Base-by-base conservation (phyloP, 208 protist species). In the Wallacemonas sp. region DNA sequence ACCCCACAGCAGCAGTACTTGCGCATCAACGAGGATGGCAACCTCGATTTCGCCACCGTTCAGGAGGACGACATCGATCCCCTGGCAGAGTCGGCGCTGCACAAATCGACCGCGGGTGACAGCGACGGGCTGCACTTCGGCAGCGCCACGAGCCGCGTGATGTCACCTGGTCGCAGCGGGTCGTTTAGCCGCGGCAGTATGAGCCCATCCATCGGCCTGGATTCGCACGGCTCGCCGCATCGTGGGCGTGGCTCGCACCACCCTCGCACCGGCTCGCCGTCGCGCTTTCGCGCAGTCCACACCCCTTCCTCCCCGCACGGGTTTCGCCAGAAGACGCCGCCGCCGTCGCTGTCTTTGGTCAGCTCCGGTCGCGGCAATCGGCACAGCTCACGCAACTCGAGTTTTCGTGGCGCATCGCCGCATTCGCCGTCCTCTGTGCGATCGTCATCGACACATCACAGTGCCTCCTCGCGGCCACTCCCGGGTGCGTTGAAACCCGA, bases 1-100 rank as follows among this genome's bases (percentile, higher is more conserved):
- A 60, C 74, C 12, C 70, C 81, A 21, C 61, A 69, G 34, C 82
- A 89, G 61, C 88, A 94, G 73, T 92, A 83, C 61, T 65, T 94
- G 33, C 83, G 88, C 44, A 90, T 94, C 72, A 94, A 91, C 65
- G 80, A 87, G 17, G 76, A 86, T 32, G 88, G 88, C 33, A 89
- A 80, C 65, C 74, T 94, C n/a, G 88, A 94, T 48, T 76, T 90
- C 58, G 85, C 83, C 41, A 65, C 71, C 44, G 65, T 85, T 2
- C 72, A 69, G 1, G 88, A 90, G 23, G 82, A 94, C 6, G 88
- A 94, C 61, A 27, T 74, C 41, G 84, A 85, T 39, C 43, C 73
- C 21, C 38, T 78, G 11, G 68, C 54, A 4, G 76, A 80, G 36
- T 70, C 81, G 16, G 61, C 60, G 27, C 70, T 81, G 26, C 32